Evolutionary conservation across 352 stramenopile species (phyloP), one percentile per base, ranked within the genome.

Genomic region (Discostella stelligera): DNA sequence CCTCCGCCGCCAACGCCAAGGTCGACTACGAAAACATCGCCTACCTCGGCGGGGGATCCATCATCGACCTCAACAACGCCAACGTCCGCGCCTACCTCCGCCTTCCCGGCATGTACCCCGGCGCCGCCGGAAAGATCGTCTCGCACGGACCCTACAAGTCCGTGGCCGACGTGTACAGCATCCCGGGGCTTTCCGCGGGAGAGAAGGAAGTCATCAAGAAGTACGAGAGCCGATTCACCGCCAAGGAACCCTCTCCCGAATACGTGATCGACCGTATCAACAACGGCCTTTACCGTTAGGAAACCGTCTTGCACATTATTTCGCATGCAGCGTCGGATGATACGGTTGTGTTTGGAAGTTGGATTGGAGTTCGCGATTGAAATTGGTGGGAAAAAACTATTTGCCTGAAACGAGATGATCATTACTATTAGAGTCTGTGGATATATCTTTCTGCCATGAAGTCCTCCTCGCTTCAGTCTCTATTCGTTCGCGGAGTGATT

Each of bases 201-300:
- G 90, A 95, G 71, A 95, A 95, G 86, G 87, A 90, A 20, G 76
- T 93, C 10, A 86, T 95, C 66, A 95, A 95, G 90, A 95, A 95
- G 85, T 94, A 95, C 81, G 92, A 96, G 83, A 85, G 56, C 72
- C 85, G 80, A 76, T 95, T 96, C 82, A 85, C 89, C 20, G 76
- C 74, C 53, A 76, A 84, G 71, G 67, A 71, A 21, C 86, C 91
- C 52, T 62, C 82, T 65, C 80, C 89, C 61, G 91, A 94, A 80
- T 96, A 95, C 81, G 88, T 93, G 61, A 95, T 96, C 84, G 92
- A 96, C 81, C 89, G 88, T 75, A 94, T 95, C 87, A 96, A 96
- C 89, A 96, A 96, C 81, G 92, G 90, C 59, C 86, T 93, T 77
- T 93, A 93, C 84, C 87, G 83, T 89, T 92, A 90, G 83, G 60